Evolutionary conservation across 768 basidiomycete genomes (phyloP).

Genomic region (Hygrocybe punicea): DNA sequence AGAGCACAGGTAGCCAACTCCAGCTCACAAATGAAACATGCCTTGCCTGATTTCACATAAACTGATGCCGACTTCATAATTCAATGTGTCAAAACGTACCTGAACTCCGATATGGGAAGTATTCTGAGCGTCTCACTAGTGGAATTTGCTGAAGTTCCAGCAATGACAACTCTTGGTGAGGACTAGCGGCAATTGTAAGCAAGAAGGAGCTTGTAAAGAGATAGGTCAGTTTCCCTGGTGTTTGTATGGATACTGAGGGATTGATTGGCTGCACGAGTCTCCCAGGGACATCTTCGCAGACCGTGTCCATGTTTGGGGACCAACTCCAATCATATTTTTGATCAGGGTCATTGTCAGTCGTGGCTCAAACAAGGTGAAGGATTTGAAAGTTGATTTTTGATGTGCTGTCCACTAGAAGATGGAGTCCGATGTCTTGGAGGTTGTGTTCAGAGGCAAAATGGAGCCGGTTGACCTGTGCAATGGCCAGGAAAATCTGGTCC

Average conservation of each 20-base stretch:
- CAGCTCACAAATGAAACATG: constrained; percentile 22
- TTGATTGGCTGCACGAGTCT: constrained; percentile 24
- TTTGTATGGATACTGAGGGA: constrained; percentile 15
- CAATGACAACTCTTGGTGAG: constrained; percentile 15
- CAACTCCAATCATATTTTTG: constrained; percentile 27
- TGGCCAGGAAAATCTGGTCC: constrained; percentile 22
- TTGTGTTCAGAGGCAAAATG: constrained; percentile 16
- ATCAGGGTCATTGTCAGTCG: constrained; percentile 10
- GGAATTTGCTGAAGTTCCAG: constrained; percentile 19
- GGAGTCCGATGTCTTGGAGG: constrained; percentile 6
- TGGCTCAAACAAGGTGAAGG: too few relatives aligned
- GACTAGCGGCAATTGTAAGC: constrained; percentile 17
- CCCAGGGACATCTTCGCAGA: constrained; percentile 14
- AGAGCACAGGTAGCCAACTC: background rate
- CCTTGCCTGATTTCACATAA: constrained; percentile 10
- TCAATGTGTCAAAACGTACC: constrained; percentile 12
- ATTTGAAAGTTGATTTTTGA: too few relatives aligned
- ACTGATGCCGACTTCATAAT: background rate
- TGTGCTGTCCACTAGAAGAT: too few relatives aligned
- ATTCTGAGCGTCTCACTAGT: constrained; percentile 8
- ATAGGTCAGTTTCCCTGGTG: constrained; percentile 15
- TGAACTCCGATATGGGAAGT: constrained; percentile 21
- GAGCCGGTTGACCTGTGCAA: constrained; percentile 28
- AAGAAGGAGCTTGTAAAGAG: constrained; percentile 23
- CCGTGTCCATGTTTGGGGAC: constrained; percentile 1